Evolutionary conservation across 2,329 filamentous ascomycete species (phyloP), one percentile per base, ranked within the genome.

Genomic region (Alternaria ethzedia): DNA sequence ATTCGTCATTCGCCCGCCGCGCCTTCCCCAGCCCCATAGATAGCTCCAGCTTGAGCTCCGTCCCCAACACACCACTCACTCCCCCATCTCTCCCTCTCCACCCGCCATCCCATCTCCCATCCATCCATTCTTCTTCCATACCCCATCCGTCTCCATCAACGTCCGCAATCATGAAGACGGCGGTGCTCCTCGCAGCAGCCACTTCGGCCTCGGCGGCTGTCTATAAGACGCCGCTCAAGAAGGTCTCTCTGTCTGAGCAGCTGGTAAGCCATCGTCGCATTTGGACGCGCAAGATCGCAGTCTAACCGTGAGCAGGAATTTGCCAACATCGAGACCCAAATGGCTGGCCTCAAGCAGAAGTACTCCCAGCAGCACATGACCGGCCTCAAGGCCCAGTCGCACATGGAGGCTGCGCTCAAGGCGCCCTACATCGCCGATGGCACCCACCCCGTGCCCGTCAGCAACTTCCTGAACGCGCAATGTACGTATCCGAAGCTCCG

Each of bases 401-500:
- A 93, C 74, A 83, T 86, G 77, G 88, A 94, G 71, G 89, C 90
- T 80, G 89, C 96, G 82, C 96, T 97, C 86, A 90, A 90, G 79
- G 88, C 91, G 73, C 87, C 89, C 61, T 87, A 89, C 56, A 83
- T 92, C 71, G 82, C 85, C 60, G 87, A 91, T 69, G 87, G 88
- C 62, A 83, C 84, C 64, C 95, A 98, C 83, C 88, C 90, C 61
- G 91, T 99, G 45, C 92, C 95, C 62, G 90, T 99, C 75, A 92
- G 89, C 83, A 99, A 99, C 89, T 99, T 97, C 85, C 85, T 98
- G 86, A 99, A 99, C 79, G 96, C 96, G 63, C 96, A 99, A 84
- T 99, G 94, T 97, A 90, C 78, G 92, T 84, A 41, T 28, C 55
- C n/a, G 32, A 50, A 58, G 28, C 15, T 49, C 26, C 26, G 15